Percentiles rank a stretch among this genome's conserved stretches.
phyloP scores from a whole-genome alignment of 768 basidiomycete species.

The Lentinula sp. region DNA sequence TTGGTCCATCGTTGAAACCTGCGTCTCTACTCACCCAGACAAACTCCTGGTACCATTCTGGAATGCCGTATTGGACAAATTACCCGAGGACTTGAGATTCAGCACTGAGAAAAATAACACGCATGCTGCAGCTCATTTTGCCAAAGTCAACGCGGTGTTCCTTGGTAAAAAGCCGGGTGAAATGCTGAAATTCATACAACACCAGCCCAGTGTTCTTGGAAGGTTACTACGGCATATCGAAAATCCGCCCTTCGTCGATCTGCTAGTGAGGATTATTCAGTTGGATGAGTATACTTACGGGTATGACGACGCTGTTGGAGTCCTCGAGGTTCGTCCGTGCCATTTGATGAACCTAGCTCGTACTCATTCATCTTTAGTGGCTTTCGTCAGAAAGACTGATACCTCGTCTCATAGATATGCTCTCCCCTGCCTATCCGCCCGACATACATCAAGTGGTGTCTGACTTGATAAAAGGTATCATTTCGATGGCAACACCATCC shows the following conservation, averaged over 20 bases:
- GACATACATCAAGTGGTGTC: constrained; percentile 83
- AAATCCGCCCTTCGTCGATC: constrained; percentile 86
- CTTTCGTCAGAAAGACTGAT: constrained; percentile 81
- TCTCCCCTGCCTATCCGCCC: constrained; percentile 70
- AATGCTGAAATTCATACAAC: constrained; percentile 91
- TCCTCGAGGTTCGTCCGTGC: constrained; percentile 72
- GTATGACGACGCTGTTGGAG: constrained; percentile 69
- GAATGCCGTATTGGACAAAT: constrained; percentile 79
- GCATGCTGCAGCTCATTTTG: constrained; percentile 87
- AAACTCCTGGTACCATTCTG: constrained; percentile 84
- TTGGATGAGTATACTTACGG: constrained; percentile 67
- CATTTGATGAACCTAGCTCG: constrained; percentile 19
- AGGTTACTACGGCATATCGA: constrained; percentile 82
- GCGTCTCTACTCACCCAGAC: constrained; percentile 57
- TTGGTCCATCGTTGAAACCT: constrained; percentile 91
- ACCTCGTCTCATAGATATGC: constrained; percentile 69
- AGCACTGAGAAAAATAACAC: constrained; percentile 44
- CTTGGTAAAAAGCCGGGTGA: constrained; percentile 85
- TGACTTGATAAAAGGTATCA: constrained; percentile 91
- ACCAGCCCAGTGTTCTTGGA: constrained; percentile 75
- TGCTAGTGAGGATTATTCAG: constrained; percentile 86
- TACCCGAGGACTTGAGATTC: constrained; percentile 76
- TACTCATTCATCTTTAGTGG: constrained; percentile 57
- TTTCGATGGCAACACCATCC: constrained; percentile 88
- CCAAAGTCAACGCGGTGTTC: constrained; percentile 89